Evolutionary conservation across 352 stramenopile species (phyloP).

Genomic region (Globisporangium camurandrum): DNA sequence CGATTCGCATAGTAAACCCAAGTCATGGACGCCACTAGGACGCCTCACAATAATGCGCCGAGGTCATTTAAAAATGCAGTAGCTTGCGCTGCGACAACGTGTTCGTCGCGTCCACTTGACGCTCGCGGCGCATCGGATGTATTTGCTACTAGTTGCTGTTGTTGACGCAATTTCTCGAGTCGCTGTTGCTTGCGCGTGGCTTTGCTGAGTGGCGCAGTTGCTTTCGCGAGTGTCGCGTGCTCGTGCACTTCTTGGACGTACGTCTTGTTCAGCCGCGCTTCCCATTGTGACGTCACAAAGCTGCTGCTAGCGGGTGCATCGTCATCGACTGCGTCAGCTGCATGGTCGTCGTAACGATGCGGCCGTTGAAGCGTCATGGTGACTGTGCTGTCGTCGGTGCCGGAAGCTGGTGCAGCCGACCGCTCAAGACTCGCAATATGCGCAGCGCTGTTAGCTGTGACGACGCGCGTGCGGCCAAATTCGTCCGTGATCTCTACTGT

Average conservation of each 20-base stretch:
- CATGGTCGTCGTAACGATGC: not conserved
- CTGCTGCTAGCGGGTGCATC: no score
- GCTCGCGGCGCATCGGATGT: not conserved
- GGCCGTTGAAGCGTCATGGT: no score
- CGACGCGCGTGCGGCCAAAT: slow-evolving; percentile 45
- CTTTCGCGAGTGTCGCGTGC: slow-evolving; percentile 36
- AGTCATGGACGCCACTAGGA: no score
- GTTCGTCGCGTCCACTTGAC: slow-evolving; percentile 3
- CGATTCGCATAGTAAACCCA: no score
- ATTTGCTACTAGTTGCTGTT: slow-evolving; percentile 11
- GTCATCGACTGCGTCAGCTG: no score
- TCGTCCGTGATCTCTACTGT: slow-evolving; percentile 43
- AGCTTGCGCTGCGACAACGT: slow-evolving; percentile 35
- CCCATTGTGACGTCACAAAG: slow-evolving; percentile 79
- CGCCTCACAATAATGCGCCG: slow-evolving; percentile 31
- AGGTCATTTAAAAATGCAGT: slow-evolving; percentile 59
- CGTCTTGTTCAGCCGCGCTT: slow-evolving; percentile 66
- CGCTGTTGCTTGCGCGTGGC: slow-evolving; percentile 58
- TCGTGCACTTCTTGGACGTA: slow-evolving; percentile 66
- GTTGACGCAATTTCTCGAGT: slow-evolving; percentile 38
- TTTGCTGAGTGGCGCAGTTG: slow-evolving; percentile 17
- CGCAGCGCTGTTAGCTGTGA: slow-evolving; percentile 30
- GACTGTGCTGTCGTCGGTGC: no score
- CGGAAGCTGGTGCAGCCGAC: not conserved
- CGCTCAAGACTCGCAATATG: slow-evolving; percentile 21